Evolutionary conservation across 768 basidiomycete species (phyloP), one percentile per base, ranked within the genome.

Genomic region (Rhodotorula babjevae): DNA sequence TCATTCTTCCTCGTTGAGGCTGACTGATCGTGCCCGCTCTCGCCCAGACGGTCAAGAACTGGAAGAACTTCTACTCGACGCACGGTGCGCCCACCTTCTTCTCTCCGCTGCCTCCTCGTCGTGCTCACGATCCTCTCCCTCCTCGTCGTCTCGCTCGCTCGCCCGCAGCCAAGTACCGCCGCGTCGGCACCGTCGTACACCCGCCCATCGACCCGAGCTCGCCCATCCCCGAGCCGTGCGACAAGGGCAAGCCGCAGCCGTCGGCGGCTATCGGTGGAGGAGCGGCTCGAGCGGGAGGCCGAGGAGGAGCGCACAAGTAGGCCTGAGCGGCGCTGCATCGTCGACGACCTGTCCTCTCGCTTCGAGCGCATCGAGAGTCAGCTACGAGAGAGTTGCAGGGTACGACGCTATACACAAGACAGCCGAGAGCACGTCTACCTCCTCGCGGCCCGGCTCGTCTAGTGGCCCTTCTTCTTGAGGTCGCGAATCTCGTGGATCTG

Each of bases 31-130:
- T 25, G n/a, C 23, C 21, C 36, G 18, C 49, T 19, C 16, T n/a
- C 23, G n/a, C 31, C 29, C 76, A 95, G 92, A 83, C 90, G 68
- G 83, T 96, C 29, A 81, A 85, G 59, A 88, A 94, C 76, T 98
- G 95, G 95, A 95, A 93, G 82, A 83, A 85, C 40, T 97, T 94
- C 84, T 97, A 93, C 78, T 81, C 84, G 1, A 86, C 89, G 10
- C 90, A 92, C 81, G 88, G 89, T 78, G 84, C 86, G 73, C 96
- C 94, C 80, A 73, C 77, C 62, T 36, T 19, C 2, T 50, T 3
- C 44, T 27, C 63, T 42, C 33, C 33, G n/a, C 27, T 49, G 29
- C 23, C 3, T 36, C 12, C n/a, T 61, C 21, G 1, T 42, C 3
- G 15, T 18, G 12, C 40, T 44, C n/a, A 15, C 42, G 2, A 44